Percentiles rank a stretch among this genome's conserved stretches.
Evolutionary conservation across 2,329 filamentous ascomycete species (phyloP).

Genomic region (Pestalotiopsis sp.): DNA sequence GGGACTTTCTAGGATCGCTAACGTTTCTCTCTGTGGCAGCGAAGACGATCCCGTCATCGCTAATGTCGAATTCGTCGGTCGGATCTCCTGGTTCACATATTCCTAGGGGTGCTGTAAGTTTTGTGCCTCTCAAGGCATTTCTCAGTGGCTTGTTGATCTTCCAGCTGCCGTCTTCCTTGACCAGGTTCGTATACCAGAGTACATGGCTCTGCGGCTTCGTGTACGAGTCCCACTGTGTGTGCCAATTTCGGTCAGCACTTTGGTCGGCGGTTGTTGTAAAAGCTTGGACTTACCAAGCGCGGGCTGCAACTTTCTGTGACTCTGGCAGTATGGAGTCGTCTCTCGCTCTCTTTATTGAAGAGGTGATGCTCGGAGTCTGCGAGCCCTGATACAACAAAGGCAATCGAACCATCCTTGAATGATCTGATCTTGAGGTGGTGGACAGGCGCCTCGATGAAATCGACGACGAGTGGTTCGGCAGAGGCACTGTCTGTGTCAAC

Average conservation of each 20-base stretch:
- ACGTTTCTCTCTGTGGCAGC: conserved; percentile 24
- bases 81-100: conserved; percentile 28
- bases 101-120: conserved; percentile 33
- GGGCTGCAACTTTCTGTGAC: conserved; percentile 37
- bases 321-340: conserved; percentile 30
- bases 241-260: background rate
- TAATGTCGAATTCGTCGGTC: conserved; percentile 34
- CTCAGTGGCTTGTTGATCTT: conserved; percentile 29
- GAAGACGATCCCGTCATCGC: conserved; percentile 37
- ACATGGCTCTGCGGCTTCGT: conserved; percentile 32
- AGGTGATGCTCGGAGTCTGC: conserved; percentile 33
- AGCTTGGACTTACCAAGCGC: conserved; percentile 31
- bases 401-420: conserved; percentile 36
- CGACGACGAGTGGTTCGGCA: conserved; percentile 27
- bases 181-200: conserved; percentile 42
- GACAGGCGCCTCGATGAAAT: conserved; percentile 35
- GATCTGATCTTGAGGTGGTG: conserved; percentile 34
- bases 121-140: conserved; percentile 33
- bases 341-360: conserved; percentile 32
- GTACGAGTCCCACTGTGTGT: conserved; percentile 34
- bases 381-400: conserved; percentile 37
- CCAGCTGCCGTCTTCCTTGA: conserved; percentile 31
- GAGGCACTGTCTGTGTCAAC: conserved; percentile 24
- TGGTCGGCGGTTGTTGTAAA: background rate
- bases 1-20: conserved; percentile 16